Evolutionary conservation across 768 basidiomycete species (phyloP).

Genomic region (Russula virescens): DNA sequence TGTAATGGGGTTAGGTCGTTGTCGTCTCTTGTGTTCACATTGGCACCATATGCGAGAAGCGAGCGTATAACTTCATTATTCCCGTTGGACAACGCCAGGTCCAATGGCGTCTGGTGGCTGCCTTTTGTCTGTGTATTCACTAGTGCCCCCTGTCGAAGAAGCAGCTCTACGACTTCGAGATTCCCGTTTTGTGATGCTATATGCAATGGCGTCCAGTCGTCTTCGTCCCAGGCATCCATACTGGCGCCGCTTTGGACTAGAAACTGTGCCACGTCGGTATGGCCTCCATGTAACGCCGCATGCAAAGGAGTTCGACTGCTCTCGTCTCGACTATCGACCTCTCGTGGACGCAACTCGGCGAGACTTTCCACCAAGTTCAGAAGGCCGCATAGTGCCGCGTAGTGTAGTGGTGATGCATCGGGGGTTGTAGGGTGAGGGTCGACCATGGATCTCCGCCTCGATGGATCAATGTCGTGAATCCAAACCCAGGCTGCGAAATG

Average conservation of each 20-base stretch:
- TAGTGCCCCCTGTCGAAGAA: background rate
- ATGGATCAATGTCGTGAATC: background rate
- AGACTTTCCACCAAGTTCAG: background rate
- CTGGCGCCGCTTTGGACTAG: background rate
- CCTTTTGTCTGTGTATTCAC: background rate
- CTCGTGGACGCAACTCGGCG: background rate
- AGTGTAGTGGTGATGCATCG: background rate
- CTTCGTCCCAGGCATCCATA: background rate
- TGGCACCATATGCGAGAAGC: background rate
- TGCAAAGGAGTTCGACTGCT: background rate
- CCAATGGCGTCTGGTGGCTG: background rate
- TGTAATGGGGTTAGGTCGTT: slow-evolving; percentile 1
- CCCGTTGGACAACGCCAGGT: slow-evolving; percentile 1
- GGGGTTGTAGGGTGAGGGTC: background rate
- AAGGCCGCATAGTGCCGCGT: background rate
- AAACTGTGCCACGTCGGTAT: background rate
- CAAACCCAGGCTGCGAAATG: slow-evolving; percentile 8
- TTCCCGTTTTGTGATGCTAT: background rate
- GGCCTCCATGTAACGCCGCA: background rate
- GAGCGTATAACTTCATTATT: background rate
- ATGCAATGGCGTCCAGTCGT: background rate
- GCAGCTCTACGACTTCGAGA: background rate
- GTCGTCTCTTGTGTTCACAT: background rate
- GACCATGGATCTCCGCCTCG: background rate
- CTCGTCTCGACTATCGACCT: background rate